A percentile compares a stretch with the other conserved stretches of the same genome.
Conservation (phyloP, 441 rosid genomes). For the Erysimum cheiri region DNA sequence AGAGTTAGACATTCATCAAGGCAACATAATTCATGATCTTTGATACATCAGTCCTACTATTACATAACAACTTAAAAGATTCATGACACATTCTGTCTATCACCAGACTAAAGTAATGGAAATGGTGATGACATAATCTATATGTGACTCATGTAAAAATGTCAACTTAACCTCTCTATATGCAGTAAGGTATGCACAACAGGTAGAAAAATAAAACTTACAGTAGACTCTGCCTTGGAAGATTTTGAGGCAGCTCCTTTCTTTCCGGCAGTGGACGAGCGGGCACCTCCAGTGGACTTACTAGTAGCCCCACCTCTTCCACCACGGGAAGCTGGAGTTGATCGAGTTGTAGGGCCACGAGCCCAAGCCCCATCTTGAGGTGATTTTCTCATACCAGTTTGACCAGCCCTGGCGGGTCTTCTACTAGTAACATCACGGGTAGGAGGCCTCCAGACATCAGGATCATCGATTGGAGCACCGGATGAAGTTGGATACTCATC, state of each 20-base stretch:
- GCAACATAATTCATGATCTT: slow-evolving; percentile 23
- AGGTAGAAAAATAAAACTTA: slow-evolving; percentile 47
- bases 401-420: slow-evolving; percentile 84
- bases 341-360: slow-evolving; percentile 68
- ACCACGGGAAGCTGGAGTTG: slow-evolving; percentile 71
- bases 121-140: slow-evolving; percentile 7
- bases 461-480: slow-evolving; percentile 85
- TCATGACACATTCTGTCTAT: neutral
- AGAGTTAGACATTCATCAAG: neutral
- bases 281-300: slow-evolving; percentile 64
- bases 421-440: slow-evolving; percentile 75
- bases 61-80: slow-evolving; percentile 2
- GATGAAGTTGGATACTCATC: slow-evolving; percentile 97
- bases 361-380: slow-evolving; percentile 96
- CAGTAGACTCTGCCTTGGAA: slow-evolving; percentile 77
- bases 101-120: neutral
- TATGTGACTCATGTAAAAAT: neutral
- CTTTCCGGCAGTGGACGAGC: slow-evolving; percentile 81
- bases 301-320: slow-evolving; percentile 66
- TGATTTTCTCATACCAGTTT: slow-evolving; percentile 83
- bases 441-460: slow-evolving; percentile 99
- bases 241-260: slow-evolving; percentile 75
- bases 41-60: slow-evolving; percentile 22
- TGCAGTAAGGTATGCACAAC: neutral
- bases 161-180: neutral